These are phyloP conservation scores for Tilletia indica DNA, from an alignment of 1,284 basidiomycete genomes.

Conservation along the genomic window DNA sequence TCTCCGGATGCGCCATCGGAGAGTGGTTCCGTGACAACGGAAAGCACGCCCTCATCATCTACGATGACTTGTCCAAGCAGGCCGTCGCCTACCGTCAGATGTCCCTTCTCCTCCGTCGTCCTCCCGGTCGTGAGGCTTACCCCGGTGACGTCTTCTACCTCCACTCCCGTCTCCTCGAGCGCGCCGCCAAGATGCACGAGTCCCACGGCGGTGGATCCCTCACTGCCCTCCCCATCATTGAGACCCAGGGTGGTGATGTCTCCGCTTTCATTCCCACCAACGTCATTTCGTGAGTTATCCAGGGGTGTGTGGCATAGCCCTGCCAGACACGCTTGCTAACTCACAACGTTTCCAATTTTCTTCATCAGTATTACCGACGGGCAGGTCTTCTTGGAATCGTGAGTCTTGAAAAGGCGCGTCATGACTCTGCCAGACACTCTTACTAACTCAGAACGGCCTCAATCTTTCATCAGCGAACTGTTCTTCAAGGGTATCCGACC, in stretches of 20 bases:
- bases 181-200: conserved; percentile 99
- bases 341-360: not conserved
- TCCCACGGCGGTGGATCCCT: conserved; percentile 96
- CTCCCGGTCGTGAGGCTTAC: conserved; percentile 99
- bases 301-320: too few relatives aligned
- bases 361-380: conserved; percentile 50
- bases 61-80: conserved; percentile 99
- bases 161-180: conserved; percentile 98
- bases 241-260: conserved; percentile 99
- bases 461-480: not conserved
- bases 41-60: conserved; percentile 93
- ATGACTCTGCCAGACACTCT: not conserved
- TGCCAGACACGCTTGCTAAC: not conserved
- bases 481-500: conserved; percentile 77
- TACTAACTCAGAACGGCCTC: not conserved
- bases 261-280: conserved; percentile 67
- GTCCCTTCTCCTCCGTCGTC: conserved; percentile 98
- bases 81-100: conserved; percentile 99
- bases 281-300: conserved; percentile 37
- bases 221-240: conserved; percentile 97
- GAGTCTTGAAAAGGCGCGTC: conserved; percentile 77
- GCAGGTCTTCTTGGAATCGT: conserved; percentile 58
- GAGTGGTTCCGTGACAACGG: conserved; percentile 99
- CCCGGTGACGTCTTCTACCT: conserved; percentile 99
- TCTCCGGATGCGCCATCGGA: conserved; percentile 99